Base-by-base conservation (phyloP, 1,284 basidiomycete genomes). In the Rhodotorula sp. region DNA sequence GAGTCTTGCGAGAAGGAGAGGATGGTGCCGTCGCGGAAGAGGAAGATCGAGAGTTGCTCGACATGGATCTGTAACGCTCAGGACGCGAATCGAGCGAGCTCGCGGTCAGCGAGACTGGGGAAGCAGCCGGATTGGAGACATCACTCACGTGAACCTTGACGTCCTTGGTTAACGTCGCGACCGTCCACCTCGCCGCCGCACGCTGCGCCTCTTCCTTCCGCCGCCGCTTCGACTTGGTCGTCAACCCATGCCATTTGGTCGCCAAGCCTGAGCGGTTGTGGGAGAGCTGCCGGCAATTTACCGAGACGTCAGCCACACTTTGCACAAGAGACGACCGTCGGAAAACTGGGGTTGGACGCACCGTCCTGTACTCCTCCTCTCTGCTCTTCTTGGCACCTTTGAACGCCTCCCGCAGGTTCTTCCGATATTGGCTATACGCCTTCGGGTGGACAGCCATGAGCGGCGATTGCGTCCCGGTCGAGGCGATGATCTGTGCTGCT, bases 1-100 rank as follows among this genome's bases (percentile, higher is more conserved):
- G 65, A 37, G 48, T 73, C 68, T 37, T 73, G 71, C n/a, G 62
- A 52, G 44, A 73, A 65, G 8, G 59, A 62, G 48, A 73, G 40
- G 51, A 70, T 34, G 37, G 71, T 73, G 4, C 65, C 65, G 34
- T 65, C 52, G 9, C 70, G 70, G 6, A 73, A 52, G 30, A 73
- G 65, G 40, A 70, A 73, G 62, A 70, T 53, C 24, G 55, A 48
- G 20, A 72, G 47, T 34, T 70, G 71, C 54, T 73, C 71, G 62
- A 73, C 64, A 63, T 70, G 69, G 28, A 73, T 71, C 61, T 70
- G 57, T 34, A 34, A 6, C 34, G 34, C 20, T 48, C 2, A 28
- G 4, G 28, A 4, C 5, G 62, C 47, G n/a, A 26, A 22, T 26
- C 22, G 15, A n/a, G 44, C 5, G 28, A 50, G 54, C 8, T 4